Conservation (phyloP, 345 rosid genomes). For the Moricandia moricandioides region DNA sequence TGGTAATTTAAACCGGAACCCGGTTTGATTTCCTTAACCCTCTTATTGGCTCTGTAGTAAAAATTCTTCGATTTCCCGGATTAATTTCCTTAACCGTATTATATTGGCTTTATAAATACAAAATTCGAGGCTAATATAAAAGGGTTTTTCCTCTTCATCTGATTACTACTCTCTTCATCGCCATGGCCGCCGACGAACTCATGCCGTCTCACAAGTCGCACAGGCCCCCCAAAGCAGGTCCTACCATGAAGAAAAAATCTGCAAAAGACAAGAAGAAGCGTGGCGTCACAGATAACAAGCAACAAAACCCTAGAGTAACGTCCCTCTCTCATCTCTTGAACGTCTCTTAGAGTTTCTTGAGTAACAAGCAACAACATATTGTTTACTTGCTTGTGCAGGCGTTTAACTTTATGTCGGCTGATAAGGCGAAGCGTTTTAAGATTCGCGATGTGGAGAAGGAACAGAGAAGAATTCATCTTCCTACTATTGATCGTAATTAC, state of each 20-base stretch:
- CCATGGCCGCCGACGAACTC: constrained; percentile 51
- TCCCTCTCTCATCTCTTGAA: neutral
- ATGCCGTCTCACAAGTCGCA: constrained; percentile 58
- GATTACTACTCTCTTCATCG: neutral
- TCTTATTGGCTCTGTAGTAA: too few species aligned
- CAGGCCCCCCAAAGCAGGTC: constrained; percentile 65
- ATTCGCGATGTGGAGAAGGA: constrained; percentile 72
- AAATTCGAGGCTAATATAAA: too few species aligned
- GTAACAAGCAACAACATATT: neutral
- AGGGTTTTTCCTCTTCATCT: neutral
- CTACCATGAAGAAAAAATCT: constrained; percentile 56
- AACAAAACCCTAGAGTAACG: constrained; percentile 67
- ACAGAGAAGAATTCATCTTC: constrained; percentile 69
- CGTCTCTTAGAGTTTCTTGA: neutral
- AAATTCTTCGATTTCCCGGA: too few species aligned
- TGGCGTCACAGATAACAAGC: constrained; percentile 39
- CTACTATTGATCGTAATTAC: constrained; percentile 63
- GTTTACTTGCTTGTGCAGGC: constrained; percentile 35
- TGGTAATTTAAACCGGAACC: too few species aligned
- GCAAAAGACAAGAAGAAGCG: constrained; percentile 49
- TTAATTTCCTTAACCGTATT: too few species aligned
- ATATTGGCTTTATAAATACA: too few species aligned
- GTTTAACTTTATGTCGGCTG: constrained; percentile 55
- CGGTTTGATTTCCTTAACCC: too few species aligned
- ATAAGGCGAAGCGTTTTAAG: constrained; percentile 62